Base-by-base conservation (phyloP, 1,139 yeast genomes). In the Eremothecium gossypii region DNA sequence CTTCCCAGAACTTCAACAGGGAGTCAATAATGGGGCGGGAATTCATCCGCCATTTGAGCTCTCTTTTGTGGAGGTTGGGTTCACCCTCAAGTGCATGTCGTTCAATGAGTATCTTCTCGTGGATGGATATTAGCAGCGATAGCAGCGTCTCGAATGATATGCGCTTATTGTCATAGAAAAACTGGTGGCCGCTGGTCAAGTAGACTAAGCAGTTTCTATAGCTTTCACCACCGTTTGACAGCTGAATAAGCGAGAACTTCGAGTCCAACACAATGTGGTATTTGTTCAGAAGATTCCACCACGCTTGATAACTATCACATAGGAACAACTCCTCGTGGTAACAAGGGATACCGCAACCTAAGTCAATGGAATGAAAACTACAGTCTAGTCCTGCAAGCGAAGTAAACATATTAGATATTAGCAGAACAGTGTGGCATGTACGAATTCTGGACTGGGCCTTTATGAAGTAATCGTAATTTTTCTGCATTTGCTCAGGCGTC, bases 401-500 rank as follows among this genome's bases (percentile, higher is more conserved):
- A 0, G 87, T 76, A 56, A 85, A 73, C 48, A 85, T 65, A 30
- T 82, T 79, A 42, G 86, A 80, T 13, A 87, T 69, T 55, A 83
- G 70, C 53, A 85, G 79, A 41, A 87, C 77, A 3, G 82, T 81
- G 54, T 84, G 93, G 54, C 89, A 74, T 0, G 96, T 85, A 55
- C 96, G 73, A 42, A 87, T 84, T 52, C 96, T 72, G 33, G 91
- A 78, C 64, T 89, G 96, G 0, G 87, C 83, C 57, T 74, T 67
- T 31, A 86, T 70, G 55, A 87, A 89, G 60, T 84, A 84, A 43
- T 81, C 79, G 68, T 79, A 83, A 53, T 79, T 77, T 36, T 72
- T 71, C 44, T 73, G 71, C 32, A 72, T 51, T 31, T 67, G 62
- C 12, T 60, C 61, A 6, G 68, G 65, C 2, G 64, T 59, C 27